These are phyloP conservation scores for Aspergillus chevalieri DNA, from an alignment of 2,329 filamentous ascomycete species.

Conservation along the genomic window DNA sequence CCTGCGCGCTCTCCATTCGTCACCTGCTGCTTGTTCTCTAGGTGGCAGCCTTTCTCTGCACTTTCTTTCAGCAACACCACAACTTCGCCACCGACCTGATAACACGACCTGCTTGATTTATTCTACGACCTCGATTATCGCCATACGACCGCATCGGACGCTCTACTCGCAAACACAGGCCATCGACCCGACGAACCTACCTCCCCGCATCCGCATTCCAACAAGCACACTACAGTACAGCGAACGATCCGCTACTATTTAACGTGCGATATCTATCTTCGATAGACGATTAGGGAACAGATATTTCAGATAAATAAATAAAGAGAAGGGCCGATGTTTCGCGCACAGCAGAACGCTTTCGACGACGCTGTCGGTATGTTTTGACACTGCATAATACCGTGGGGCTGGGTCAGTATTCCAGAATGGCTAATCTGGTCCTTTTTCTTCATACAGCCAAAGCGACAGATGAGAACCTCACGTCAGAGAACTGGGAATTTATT, in stretches of 20 bases:
- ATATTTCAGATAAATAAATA: not conserved
- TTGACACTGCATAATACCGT: not conserved
- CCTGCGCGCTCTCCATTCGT: constrained; percentile 11
- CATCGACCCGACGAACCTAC: not conserved
- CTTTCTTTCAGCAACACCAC: not conserved
- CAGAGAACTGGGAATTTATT: constrained; percentile 70
- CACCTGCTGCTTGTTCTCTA: constrained; percentile 10
- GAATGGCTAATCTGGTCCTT: constrained; percentile 24
- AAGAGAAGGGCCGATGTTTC: constrained; percentile 44
- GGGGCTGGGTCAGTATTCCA: not conserved
- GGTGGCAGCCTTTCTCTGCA: constrained; percentile 13
- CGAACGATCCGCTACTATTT: too few species aligned
- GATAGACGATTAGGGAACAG: too few species aligned
- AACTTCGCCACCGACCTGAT: not conserved
- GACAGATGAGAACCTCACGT: constrained; percentile 95
- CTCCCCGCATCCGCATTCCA: not conserved
- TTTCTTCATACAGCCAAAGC: constrained; percentile 59
- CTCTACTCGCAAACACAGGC: too few species aligned
- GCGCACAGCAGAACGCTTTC: constrained; percentile 60
- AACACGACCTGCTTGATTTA: too few species aligned
- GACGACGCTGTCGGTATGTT: constrained; percentile 62
- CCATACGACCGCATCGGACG: too few species aligned
- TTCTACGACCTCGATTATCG: too few species aligned
- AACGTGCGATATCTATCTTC: too few species aligned
- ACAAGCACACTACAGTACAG: too few species aligned